phyloP scores from a whole-genome alignment of 1,139 yeast species.

The Suhomyces bokatorum region DNA sequence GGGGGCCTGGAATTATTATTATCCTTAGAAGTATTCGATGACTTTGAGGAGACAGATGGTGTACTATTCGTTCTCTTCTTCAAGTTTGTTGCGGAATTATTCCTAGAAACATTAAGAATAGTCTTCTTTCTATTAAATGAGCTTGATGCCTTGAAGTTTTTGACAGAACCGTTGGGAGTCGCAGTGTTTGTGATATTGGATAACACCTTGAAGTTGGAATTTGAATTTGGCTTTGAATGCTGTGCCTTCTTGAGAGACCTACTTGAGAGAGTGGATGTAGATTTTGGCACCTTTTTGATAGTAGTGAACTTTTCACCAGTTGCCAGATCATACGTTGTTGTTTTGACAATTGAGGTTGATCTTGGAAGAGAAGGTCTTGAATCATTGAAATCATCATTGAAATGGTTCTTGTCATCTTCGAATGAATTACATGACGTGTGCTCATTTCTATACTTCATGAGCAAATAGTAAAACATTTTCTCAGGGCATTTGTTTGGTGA shows the following conservation, averaged over 20 bases:
- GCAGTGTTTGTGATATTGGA: conserved; percentile 34
- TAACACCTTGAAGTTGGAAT: conserved; percentile 20
- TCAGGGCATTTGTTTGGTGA: conserved; percentile 71
- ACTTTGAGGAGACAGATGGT: conserved; percentile 2
- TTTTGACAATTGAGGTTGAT: conserved; percentile 49
- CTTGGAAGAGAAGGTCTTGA: conserved; percentile 36
- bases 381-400: conserved; percentile 14
- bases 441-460: conserved; percentile 81
- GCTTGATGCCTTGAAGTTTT: conserved; percentile 40
- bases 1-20: conserved; percentile 12
- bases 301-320: conserved; percentile 32
- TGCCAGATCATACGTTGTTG: conserved; percentile 34
- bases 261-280: conserved; percentile 24
- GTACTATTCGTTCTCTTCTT: conserved; percentile 7
- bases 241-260: conserved; percentile 15
- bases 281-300: conserved; percentile 23
- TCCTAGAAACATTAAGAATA: conserved; percentile 30
- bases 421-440: conserved; percentile 37
- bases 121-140: conserved; percentile 42
- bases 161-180: conserved; percentile 17
- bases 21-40: conserved; percentile 2
- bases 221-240: conserved; percentile 7
- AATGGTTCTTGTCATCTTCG: conserved; percentile 25
- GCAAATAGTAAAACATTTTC: conserved; percentile 82
- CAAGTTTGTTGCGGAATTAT: conserved; percentile 16